A percentile compares a stretch with the other conserved stretches of the same genome.
These are phyloP conservation scores for Solanum hybrid DNA, from an alignment of 305 asterid genomes.

Conservation along the genomic window DNA sequence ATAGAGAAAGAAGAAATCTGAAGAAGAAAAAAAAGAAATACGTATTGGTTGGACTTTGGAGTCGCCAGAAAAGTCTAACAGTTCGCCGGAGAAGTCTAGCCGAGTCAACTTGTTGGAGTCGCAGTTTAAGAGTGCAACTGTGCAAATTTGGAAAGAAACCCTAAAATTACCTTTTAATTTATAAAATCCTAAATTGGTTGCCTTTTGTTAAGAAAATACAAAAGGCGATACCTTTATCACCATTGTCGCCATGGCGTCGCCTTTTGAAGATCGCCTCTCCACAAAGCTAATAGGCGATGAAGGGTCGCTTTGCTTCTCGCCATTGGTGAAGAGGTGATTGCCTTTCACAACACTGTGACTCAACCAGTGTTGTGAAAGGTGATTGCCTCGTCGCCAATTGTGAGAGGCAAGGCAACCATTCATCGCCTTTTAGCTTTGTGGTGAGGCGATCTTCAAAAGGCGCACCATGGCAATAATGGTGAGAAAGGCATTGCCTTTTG, in stretches of 20 bases:
- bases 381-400: background rate
- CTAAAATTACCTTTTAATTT: background rate
- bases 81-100: background rate
- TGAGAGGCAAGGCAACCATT: background rate
- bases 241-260: background rate
- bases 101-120: background rate
- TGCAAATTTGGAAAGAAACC: background rate
- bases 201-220: background rate
- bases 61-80: background rate
- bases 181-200: background rate
- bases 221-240: background rate
- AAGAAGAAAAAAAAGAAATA: background rate
- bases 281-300: background rate
- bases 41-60: background rate
- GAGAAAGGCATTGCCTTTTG: background rate
- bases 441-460: background rate
- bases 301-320: background rate
- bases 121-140: background rate
- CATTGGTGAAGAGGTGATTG: background rate
- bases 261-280: background rate
- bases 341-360: background rate
- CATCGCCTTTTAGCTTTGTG: background rate
- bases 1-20: background rate
- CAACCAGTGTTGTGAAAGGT: background rate
- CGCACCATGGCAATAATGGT: background rate